These are phyloP conservation scores for Leccinum glutinopallens DNA, from an alignment of 1,284 basidiomycete species.

Conservation along the genomic window DNA sequence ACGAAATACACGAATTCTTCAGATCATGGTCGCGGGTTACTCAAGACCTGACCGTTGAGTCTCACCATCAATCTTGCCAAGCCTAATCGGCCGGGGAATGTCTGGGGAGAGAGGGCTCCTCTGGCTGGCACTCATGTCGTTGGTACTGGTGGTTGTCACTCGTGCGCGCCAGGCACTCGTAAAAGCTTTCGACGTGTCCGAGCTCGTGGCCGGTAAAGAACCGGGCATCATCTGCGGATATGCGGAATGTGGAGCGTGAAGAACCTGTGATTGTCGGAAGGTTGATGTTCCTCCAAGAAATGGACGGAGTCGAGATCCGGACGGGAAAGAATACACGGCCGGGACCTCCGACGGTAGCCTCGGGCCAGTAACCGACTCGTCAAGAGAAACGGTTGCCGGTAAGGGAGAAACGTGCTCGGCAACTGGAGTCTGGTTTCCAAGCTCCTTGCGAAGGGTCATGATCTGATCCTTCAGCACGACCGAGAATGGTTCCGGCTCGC, in stretches of 20 bases:
- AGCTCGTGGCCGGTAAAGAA: conserved; percentile 19
- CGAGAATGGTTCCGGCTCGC: conserved; percentile 52
- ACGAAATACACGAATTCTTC: not conserved
- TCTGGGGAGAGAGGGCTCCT: conserved; percentile 14
- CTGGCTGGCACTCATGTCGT: not conserved
- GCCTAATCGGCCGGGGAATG: conserved; percentile 6
- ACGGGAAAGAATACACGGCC: not conserved
- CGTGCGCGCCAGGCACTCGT: not conserved
- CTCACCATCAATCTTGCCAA: conserved; percentile 11
- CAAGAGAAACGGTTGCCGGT: not conserved
- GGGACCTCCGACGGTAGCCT: not conserved
- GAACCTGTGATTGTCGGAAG: conserved; percentile 11
- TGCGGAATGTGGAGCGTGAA: conserved; percentile 28
- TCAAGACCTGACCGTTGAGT: not conserved
- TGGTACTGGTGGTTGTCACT: not conserved
- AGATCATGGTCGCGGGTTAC: not conserved
- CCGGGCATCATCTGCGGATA: conserved; percentile 37
- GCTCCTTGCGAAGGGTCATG: conserved; percentile 57
- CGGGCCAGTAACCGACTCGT: not conserved
- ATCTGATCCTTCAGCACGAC: conserved; percentile 58
- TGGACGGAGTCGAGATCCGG: not conserved
- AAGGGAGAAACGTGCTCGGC: not conserved
- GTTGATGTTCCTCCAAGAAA: not conserved
- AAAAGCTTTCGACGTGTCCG: conserved; percentile 1
- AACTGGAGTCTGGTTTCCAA: conserved; percentile 41